Evolutionary conservation across 2,329 filamentous ascomycete genomes (phyloP).

Genomic region (Colletotrichum chrysophilum): DNA sequence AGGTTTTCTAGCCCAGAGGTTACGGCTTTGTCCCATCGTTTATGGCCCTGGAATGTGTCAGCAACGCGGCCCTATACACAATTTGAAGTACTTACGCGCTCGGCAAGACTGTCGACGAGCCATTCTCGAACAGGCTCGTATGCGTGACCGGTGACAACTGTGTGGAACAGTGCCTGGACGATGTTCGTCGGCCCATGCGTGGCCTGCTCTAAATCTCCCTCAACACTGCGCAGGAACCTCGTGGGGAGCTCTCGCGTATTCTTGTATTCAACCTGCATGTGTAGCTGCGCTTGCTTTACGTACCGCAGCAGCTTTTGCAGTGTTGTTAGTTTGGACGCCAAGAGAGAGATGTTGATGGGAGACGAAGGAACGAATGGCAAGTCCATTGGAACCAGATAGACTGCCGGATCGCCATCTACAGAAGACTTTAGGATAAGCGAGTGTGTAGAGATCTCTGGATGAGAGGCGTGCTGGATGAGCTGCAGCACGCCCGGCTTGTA

Average conservation of each 20-base stretch:
- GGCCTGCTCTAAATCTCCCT: slow-evolving; percentile 72
- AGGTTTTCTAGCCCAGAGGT: slow-evolving; percentile 78
- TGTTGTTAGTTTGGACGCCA: slow-evolving; percentile 86
- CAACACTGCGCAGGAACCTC: slow-evolving; percentile 79
- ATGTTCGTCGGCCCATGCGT: slow-evolving; percentile 65
- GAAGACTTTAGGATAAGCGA: slow-evolving; percentile 66
- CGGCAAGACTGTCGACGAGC: slow-evolving; percentile 82
- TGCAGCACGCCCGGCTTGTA: slow-evolving; percentile 34
- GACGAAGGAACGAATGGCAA: slow-evolving; percentile 82
- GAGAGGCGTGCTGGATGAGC: slow-evolving; percentile 69
- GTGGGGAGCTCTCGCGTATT: slow-evolving; percentile 79
- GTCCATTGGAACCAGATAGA: slow-evolving; percentile 78
- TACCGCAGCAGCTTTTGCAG: slow-evolving; percentile 88
- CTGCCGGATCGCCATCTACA: slow-evolving; percentile 41
- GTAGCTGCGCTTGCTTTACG: slow-evolving; percentile 77
- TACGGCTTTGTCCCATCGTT: slow-evolving; percentile 92
- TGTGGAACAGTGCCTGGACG: slow-evolving; percentile 80
- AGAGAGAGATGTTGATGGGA: slow-evolving; percentile 80
- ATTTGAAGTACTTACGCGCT: slow-evolving; percentile 62
- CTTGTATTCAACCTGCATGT: slow-evolving; percentile 84
- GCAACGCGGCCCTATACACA: slow-evolving; percentile 18
- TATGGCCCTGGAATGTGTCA: slow-evolving; percentile 70
- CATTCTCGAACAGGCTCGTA: slow-evolving; percentile 81
- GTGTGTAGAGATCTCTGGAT: slow-evolving; percentile 78
- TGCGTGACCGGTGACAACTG: slow-evolving; percentile 83